Conservation (phyloP, 1,284 basidiomycete species). For the Jaminaea rosea region DNA sequence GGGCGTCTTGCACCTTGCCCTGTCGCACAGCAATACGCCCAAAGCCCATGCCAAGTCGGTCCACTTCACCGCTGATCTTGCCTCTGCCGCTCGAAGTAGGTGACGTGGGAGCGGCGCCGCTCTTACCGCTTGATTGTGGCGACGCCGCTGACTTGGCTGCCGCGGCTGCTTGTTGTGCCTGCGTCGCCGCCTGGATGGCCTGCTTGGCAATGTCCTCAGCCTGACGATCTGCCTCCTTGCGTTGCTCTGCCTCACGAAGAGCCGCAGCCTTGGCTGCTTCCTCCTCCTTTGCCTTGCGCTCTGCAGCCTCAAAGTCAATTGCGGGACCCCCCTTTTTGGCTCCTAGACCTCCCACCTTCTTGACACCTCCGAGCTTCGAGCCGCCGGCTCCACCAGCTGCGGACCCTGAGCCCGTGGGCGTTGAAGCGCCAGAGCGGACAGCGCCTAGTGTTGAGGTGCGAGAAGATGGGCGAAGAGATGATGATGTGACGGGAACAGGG, state of each 20-base stretch:
- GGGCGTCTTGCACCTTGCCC: constrained; percentile 18
- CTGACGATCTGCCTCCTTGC: constrained; percentile 21
- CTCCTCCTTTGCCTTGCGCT: constrained; percentile 38
- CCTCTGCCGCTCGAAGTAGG: constrained; percentile 28
- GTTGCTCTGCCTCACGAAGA: constrained; percentile 8
- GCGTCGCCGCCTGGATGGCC: constrained; percentile 23
- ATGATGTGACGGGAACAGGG: constrained; percentile 28
- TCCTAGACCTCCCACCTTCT: constrained; percentile 21
- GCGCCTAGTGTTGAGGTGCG: constrained; percentile 7
- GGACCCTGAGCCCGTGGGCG: constrained; percentile 5
- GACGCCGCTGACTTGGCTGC: constrained; percentile 1
- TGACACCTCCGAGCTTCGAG: constrained; percentile 22
- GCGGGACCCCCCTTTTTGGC: constrained; percentile 34
- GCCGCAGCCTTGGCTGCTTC: constrained; percentile 16
- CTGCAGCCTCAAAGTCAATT: constrained; percentile 43
- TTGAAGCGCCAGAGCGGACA: constrained; percentile 1
- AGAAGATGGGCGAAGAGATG: constrained; percentile 17
- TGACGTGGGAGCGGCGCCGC: neutral
- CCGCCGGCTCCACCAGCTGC: constrained; percentile 17
- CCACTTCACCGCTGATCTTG: constrained; percentile 53
- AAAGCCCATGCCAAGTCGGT: constrained; percentile 68
- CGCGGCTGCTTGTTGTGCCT: constrained; percentile 9
- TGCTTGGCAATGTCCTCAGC: constrained; percentile 31
- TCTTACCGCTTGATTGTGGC: neutral
- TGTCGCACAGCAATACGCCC: constrained; percentile 66